Evolutionary conservation across 495 filamentous ascomycete species (phyloP), one percentile per base, ranked within the genome.

Genomic region (Hypoxylon lienhwacheense): DNA sequence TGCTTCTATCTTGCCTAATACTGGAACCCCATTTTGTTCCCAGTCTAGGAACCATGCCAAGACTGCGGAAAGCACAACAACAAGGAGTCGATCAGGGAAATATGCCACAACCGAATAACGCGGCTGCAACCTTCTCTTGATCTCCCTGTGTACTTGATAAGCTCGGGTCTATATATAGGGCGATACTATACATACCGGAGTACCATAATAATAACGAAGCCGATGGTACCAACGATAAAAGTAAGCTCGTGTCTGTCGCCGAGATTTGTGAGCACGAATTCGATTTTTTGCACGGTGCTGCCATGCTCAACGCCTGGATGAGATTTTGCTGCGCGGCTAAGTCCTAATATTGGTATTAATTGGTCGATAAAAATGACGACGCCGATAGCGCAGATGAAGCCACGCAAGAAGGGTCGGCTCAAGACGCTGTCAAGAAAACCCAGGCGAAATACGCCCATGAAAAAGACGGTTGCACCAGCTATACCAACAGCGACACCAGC

Each of bases 291-390:
- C 20, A 95, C 77, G 37, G 85, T 91, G 66, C 89, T 96, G 22
- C 85, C 89, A 66, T 97, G 93, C 17, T 77, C 77, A 6, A 90
- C 78, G 26, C 81, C 75, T 3, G 73, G 75, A 8, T 71, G 58
- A 1, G 83, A 62, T 39, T 77, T 77, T 0, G 88, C 86, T 4
- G 80, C 65, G 0, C 73, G 66, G n/a, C 77, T 75, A 12, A 99
- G 76, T 3, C 93, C 93, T 64, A 92, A 76, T 67, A 97, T 90
- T 2, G 91, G 90, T 29, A 97, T 87, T 37, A 96, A 73, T 70
- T 99, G 93, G 68, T 97, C 93, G 21, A 97, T 88, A 35, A 95
- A 79, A 65, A 99, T 97, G 36, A 97, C 91, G 34, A 95, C 87
- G 25, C 93, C 93, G 66, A 99, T 90, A 24, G 95, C 92, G 39